phyloP scores from a whole-genome alignment of 2,329 filamentous ascomycete genomes.

The Leptodontidium sp. region DNA sequence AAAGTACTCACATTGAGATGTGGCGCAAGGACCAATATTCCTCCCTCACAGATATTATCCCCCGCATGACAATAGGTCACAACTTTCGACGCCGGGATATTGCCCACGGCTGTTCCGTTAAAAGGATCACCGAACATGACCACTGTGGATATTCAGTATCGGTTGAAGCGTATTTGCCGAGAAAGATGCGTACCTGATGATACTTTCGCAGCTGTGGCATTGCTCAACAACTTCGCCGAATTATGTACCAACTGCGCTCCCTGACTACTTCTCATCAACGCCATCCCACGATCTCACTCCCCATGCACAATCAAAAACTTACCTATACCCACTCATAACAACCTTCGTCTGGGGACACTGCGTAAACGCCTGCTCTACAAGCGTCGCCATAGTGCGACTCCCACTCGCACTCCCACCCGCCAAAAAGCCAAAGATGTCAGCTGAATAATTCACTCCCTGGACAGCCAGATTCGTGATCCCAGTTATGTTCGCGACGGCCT shows the following conservation, averaged over 20 bases:
- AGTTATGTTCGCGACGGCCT: constrained; percentile 52
- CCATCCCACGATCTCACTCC: neutral
- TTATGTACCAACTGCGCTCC: constrained; percentile 23
- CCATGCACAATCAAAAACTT: neutral
- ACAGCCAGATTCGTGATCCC: constrained; percentile 54
- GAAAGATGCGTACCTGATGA: neutral
- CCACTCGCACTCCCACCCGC: constrained; percentile 13
- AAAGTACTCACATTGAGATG: constrained; percentile 9
- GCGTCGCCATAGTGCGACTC: constrained; percentile 47
- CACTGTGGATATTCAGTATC: constrained; percentile 1
- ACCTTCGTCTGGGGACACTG: constrained; percentile 36
- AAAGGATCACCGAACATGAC: constrained; percentile 16
- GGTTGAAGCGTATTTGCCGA: neutral
- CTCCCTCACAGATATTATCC: constrained; percentile 16
- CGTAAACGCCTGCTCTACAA: constrained; percentile 31
- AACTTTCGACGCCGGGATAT: neutral
- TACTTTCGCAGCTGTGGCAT: neutral
- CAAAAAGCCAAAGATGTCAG: constrained; percentile 26
- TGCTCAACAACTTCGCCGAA: constrained; percentile 13
- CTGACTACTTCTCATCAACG: constrained; percentile 7
- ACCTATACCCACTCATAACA: constrained; percentile 37
- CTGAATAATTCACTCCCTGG: constrained; percentile 35
- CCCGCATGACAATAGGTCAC: constrained; percentile 2
- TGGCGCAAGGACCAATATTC: neutral
- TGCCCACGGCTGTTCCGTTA: constrained; percentile 7